These are phyloP conservation scores for Medicago ruthenica DNA, from an alignment of 306 rosid species.

Conservation along the genomic window DNA sequence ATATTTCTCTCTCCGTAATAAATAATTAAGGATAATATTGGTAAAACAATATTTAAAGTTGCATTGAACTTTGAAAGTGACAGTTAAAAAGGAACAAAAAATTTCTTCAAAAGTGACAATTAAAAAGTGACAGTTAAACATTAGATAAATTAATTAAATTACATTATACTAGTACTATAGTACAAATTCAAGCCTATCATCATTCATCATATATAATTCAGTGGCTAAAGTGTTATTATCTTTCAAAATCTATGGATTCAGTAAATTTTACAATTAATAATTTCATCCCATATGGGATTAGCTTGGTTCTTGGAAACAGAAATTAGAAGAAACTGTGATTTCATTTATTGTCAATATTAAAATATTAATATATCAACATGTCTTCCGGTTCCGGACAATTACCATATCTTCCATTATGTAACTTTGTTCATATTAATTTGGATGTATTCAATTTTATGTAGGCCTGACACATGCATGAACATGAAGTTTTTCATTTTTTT, in stretches of 20 bases:
- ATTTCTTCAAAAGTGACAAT: too few species aligned
- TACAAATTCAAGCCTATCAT: background rate
- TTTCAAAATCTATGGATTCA: background rate
- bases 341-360: constrained; percentile 37
- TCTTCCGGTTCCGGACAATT: constrained; percentile 8
- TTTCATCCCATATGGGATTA: constrained; percentile 4
- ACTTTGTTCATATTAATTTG: constrained; percentile 35
- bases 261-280: constrained; percentile 22
- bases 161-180: background rate
- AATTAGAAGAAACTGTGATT: constrained; percentile 13
- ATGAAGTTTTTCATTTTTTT: constrained; percentile 1
- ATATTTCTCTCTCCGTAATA: too few species aligned
- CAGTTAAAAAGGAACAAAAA: too few species aligned
- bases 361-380: constrained; percentile 25
- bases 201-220: background rate
- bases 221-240: constrained; percentile 3
- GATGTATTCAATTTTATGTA: constrained; percentile 33
- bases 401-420: constrained; percentile 25
- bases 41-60: too few species aligned
- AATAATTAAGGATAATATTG: too few species aligned
- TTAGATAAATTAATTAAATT: constrained; percentile 11
- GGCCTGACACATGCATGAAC: constrained; percentile 48
- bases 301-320: constrained; percentile 13
- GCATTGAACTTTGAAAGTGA: too few species aligned
- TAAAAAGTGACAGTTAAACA: too few species aligned